A percentile compares a stretch with the other conserved stretches of the same genome.
phyloP scores from a whole-genome alignment of 768 basidiomycete species.

The Leccinellum luteum region DNA sequence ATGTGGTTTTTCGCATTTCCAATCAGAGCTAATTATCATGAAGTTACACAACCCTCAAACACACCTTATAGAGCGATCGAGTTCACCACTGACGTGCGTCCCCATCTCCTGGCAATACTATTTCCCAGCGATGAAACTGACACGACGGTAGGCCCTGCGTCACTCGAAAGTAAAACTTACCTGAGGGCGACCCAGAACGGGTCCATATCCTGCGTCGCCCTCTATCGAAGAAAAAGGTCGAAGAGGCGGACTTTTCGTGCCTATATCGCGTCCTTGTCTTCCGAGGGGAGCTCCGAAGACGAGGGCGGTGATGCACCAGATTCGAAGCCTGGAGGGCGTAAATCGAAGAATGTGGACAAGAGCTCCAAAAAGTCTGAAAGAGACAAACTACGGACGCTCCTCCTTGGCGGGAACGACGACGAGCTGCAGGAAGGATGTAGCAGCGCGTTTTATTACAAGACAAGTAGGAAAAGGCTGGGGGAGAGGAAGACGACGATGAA shows the following conservation, averaged over 20 bases:
- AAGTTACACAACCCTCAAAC: slow-evolving; percentile 66
- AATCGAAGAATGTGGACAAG: slow-evolving; percentile 18
- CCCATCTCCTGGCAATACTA: too few relatives aligned
- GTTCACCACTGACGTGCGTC: slow-evolving; percentile 87
- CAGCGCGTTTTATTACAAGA: slow-evolving; percentile 32
- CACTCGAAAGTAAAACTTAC: slow-evolving; percentile 98
- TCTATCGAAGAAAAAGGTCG: slow-evolving; percentile 81
- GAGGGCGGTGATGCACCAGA: slow-evolving; percentile 10
- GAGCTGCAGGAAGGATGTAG: slow-evolving; percentile 86
- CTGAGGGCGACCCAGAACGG: slow-evolving; percentile 88
- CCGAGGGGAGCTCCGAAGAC: slow-evolving; percentile 49
- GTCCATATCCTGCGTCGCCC: slow-evolving; percentile 73
- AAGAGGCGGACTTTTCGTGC: slow-evolving; percentile 87
- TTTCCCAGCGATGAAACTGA: background rate
- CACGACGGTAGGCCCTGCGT: slow-evolving; percentile 70
- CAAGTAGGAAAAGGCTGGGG: background rate
- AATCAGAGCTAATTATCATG: slow-evolving; percentile 22
- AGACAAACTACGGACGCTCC: slow-evolving; percentile 71
- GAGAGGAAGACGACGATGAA: slow-evolving; percentile 42
- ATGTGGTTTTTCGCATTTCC: background rate
- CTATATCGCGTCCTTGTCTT: slow-evolving; percentile 70
- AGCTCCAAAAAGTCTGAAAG: slow-evolving; percentile 45
- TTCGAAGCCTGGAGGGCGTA: slow-evolving; percentile 1
- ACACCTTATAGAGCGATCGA: slow-evolving; percentile 72
- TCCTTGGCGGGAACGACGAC: slow-evolving; percentile 65